Evolutionary conservation across 768 basidiomycete genomes (phyloP), one percentile per base, ranked within the genome.

Genomic region (Lactarius indigo): DNA sequence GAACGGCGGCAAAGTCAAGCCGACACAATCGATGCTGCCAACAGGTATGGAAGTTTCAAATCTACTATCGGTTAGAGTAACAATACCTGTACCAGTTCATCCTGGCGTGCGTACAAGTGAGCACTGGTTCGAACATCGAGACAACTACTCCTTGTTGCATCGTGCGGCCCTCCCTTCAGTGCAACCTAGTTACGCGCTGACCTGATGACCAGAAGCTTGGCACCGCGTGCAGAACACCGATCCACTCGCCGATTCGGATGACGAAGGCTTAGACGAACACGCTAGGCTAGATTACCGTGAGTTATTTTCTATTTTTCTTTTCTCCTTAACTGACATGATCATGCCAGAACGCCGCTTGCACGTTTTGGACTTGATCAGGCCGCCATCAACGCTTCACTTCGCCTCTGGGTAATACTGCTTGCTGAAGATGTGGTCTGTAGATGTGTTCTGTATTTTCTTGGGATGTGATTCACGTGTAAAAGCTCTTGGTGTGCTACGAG

Each of bases 191-290:
- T 28, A 68, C 65, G 41, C 35, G 28, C 67, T 70, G 56, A 70
- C 59, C 9, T 18, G 41, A 15, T 52, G 23, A 50, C 15, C 77
- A 92, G 91, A 92, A 65, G 89, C 90, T 8, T 92, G 89, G 89
- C 85, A 88, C 71, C 77, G 84, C 37, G 81, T 86, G 33, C 81
- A 81, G 44, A 84, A 82, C 31, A 80, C 81, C 41, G 89, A 92
- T 72, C 87, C 90, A 18, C 78, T 91, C 18, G 78, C 77, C 15
- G 89, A 90, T 76, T 91, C 90, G 15, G 90, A 92, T 70, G 88
- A 88, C 44, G 91, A 92, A 72, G 75, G 80, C 63, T 78, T 81
- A 63, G 88, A 91, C 65, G 85, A 89, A 64, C 79, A 89, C 69
- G 79, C 83, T 56, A 81, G 84, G 52, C 73, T 81, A 58, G 90